phyloP scores from a whole-genome alignment of 345 rosid species.

The Linum trigynum region DNA sequence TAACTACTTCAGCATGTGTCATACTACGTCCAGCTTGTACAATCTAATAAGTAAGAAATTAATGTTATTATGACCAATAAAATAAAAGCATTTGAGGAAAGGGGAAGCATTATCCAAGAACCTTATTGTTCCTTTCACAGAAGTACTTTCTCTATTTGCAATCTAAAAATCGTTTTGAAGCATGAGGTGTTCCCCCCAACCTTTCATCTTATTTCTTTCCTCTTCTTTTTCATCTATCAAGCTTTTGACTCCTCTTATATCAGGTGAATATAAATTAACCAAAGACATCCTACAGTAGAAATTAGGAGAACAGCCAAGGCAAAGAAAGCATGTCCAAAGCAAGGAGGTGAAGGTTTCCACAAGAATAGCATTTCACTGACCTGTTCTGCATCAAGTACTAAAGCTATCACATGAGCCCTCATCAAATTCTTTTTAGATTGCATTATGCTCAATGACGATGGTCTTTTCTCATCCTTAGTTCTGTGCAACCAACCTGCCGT shows the following conservation, averaged over 20 bases:
- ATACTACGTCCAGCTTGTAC: conserved; percentile 62
- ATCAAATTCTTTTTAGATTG: conserved; percentile 90
- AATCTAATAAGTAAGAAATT: conserved; percentile 34
- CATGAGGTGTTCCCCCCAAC: not conserved
- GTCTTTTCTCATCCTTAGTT: conserved; percentile 75
- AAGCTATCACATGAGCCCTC: conserved; percentile 89
- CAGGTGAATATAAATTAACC: too few relatives aligned
- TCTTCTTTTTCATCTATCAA: not conserved
- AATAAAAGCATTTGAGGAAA: conserved; percentile 6
- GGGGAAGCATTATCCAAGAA: not conserved
- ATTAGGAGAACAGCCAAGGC: not conserved
- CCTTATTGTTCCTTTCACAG: not conserved
- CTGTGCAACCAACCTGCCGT: conserved; percentile 99
- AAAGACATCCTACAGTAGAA: not conserved
- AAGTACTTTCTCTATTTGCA: not conserved
- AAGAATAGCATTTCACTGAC: conserved; percentile 24
- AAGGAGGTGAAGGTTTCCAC: not conserved
- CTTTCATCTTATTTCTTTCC: not conserved
- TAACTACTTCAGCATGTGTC: conserved; percentile 95
- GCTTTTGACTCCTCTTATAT: not conserved
- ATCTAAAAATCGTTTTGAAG: not conserved
- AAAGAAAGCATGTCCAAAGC: not conserved
- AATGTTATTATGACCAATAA: not conserved
- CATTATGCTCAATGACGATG: conserved; percentile 78
- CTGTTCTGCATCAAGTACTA: conserved; percentile 97